These are phyloP conservation scores for Brettanomyces bruxellensis DNA, from an alignment of 805 yeast species.

Conservation along the genomic window DNA sequence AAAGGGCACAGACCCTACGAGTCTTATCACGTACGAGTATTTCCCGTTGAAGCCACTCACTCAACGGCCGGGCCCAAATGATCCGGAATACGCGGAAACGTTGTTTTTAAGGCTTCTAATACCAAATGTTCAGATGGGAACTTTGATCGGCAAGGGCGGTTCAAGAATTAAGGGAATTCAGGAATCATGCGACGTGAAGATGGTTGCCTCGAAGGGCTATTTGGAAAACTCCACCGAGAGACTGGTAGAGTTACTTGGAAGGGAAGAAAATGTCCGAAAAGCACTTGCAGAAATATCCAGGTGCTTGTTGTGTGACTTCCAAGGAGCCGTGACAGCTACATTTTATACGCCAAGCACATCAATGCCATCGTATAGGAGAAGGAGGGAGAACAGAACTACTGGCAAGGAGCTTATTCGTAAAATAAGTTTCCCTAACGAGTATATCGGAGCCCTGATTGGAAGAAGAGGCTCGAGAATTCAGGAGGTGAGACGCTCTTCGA, in stretches of 20 bases:
- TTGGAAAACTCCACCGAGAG: slow-evolving; percentile 78
- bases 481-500: slow-evolving; percentile 70
- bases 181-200: slow-evolving; percentile 57
- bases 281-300: slow-evolving; percentile 53
- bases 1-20: slow-evolving; percentile 23
- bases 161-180: slow-evolving; percentile 71
- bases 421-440: slow-evolving; percentile 62
- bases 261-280: slow-evolving; percentile 50
- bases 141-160: slow-evolving; percentile 81
- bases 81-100: slow-evolving; percentile 42
- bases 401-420: slow-evolving; percentile 30
- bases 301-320: slow-evolving; percentile 68
- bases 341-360: slow-evolving; percentile 47
- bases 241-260: slow-evolving; percentile 80
- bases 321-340: slow-evolving; percentile 53
- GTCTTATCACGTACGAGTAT: slow-evolving; percentile 33
- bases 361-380: slow-evolving; percentile 4
- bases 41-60: slow-evolving; percentile 55
- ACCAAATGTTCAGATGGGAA: slow-evolving; percentile 82
- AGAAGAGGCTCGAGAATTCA: slow-evolving; percentile 79
- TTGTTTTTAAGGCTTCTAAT: slow-evolving; percentile 60
- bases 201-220: slow-evolving; percentile 82
- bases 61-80: slow-evolving; percentile 41
- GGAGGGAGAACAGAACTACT: slow-evolving; percentile 6
- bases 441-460: slow-evolving; percentile 87